Percentiles rank a stretch among this genome's conserved stretches.
Evolutionary conservation across 1,284 basidiomycete genomes (phyloP).

Genomic region (Ceraceosorus bombacis): DNA sequence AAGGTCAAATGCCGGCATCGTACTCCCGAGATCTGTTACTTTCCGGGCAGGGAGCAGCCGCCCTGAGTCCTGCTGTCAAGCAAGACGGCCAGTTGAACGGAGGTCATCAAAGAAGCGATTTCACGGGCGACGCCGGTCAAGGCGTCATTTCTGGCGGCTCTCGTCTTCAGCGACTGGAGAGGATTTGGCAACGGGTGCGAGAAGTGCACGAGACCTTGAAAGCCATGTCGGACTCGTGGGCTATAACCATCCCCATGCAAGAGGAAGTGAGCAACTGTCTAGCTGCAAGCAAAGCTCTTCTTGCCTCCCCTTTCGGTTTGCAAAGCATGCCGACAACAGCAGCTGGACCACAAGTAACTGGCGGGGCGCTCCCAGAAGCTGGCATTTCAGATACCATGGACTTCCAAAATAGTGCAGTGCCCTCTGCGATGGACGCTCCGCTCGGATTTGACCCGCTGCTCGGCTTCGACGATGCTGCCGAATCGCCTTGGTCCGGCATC

Average conservation of each 20-base stretch:
- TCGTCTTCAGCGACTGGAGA: constrained; percentile 15
- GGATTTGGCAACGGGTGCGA: constrained; percentile 34
- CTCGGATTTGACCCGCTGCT: too few relatives aligned
- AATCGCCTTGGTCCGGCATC: too few relatives aligned
- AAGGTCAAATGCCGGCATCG: not conserved
- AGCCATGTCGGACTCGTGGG: constrained; percentile 33
- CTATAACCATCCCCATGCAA: constrained; percentile 34
- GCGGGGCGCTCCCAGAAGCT: too few relatives aligned
- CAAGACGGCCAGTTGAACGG: not conserved
- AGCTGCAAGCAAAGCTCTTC: constrained; percentile 30
- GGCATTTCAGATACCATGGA: too few relatives aligned
- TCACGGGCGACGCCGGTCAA: not conserved
- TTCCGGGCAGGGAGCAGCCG: constrained; percentile 9
- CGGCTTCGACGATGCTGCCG: too few relatives aligned
- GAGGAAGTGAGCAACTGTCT: constrained; percentile 40
- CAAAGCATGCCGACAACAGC: too few relatives aligned
- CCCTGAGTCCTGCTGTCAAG: not conserved
- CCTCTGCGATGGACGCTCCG: too few relatives aligned
- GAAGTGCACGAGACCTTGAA: constrained; percentile 32
- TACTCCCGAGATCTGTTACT: constrained; percentile 7
- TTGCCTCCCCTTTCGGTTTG: not conserved
- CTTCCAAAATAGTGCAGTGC: too few relatives aligned
- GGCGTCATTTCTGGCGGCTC: not conserved
- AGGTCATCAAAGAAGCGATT: not conserved
- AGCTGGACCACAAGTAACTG: too few relatives aligned